Base-by-base conservation (phyloP, 352 stramenopile genomes). In the Phytophthora pinifolia region DNA sequence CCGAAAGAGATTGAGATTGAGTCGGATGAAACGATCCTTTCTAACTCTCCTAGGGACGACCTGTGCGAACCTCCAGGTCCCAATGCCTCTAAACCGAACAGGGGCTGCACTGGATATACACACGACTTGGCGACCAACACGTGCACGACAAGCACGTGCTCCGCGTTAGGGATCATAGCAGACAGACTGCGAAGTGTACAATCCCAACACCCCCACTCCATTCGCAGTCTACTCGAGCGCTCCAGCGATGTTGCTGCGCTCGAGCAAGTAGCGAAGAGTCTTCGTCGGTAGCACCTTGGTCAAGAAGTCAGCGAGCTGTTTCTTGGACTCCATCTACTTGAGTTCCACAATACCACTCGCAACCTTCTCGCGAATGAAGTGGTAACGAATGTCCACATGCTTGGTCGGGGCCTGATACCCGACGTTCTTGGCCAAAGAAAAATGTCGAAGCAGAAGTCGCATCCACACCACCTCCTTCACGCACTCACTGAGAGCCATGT, bases 311-410 rank as follows among this genome's bases (percentile, higher is more conserved):
- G 52, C 62, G 29, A 71, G 22, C 30, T 67, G 59, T 22, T 65
- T 60, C 27, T 58, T 66, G 32, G 62, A 55, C 22, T 62, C 44
- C 6, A 59, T 34, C n/a, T 63, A 71, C 33, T 36, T 3, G 3
- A 71, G 25, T 20, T 49, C 43, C 18, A 70, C 41, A 2, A 33
- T 42, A 29, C 46, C 54, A 18, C 7, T 55, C 14, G 25, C 10
- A 22, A 55, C 12, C 30, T 67, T 59, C 37, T 67, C 54, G 9
- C 50, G 30, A 32, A 66, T 59, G 35, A 61, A 67, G 29, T 60
- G 45, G 15, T 63, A 62, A 15, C 35, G 44, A 27, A 67, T 72
- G 38, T 62, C 35, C 15, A 68, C 65, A 15, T 70, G 50, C 46
- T 65, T 60, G 42, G 54, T 59, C 3, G 38, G 50, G 2, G 35